Conservation (phyloP, 2,329 filamentous ascomycete genomes). For the Metarhizium anisopliae region DNA sequence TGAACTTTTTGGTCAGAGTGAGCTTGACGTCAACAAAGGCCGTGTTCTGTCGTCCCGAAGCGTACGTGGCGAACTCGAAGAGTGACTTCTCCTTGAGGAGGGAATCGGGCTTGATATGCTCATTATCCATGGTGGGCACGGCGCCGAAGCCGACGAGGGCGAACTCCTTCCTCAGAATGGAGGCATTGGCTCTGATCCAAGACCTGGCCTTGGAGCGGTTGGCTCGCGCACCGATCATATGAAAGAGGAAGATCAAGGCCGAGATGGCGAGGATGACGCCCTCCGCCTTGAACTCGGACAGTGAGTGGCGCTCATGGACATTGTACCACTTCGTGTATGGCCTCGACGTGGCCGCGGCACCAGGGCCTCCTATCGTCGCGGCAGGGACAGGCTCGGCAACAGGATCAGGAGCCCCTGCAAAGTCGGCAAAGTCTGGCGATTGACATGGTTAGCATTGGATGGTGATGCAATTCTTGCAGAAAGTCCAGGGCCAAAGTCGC, state of each 20-base stretch:
- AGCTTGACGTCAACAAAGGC: slow-evolving; percentile 85
- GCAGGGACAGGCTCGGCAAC: slow-evolving; percentile 40
- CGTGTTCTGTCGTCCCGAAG: slow-evolving; percentile 83
- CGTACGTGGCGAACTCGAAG: slow-evolving; percentile 80
- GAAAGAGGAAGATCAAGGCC: slow-evolving; percentile 63
- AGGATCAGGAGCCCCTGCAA: slow-evolving; percentile 68
- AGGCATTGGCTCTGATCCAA: slow-evolving; percentile 71
- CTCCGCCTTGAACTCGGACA: slow-evolving; percentile 81
- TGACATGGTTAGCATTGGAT: not conserved
- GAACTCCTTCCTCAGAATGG: slow-evolving; percentile 70
- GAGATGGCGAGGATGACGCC: slow-evolving; percentile 72
- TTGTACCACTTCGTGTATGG: slow-evolving; percentile 96
- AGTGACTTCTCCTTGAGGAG: slow-evolving; percentile 79
- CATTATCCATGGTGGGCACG: slow-evolving; percentile 36
- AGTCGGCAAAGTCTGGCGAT: slow-evolving; percentile 80
- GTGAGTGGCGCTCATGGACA: slow-evolving; percentile 80
- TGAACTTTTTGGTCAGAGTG: slow-evolving; percentile 76
- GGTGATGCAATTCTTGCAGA: not conserved
- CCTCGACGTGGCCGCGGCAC: slow-evolving; percentile 38
- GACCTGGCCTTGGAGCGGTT: slow-evolving; percentile 73
- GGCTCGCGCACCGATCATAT: slow-evolving; percentile 69
- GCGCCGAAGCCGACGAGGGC: slow-evolving; percentile 74
- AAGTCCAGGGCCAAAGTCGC: not conserved
- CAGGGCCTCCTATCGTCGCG: slow-evolving; percentile 35
- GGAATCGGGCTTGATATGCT: slow-evolving; percentile 27